Evolutionary conservation across 2,329 filamentous ascomycete genomes (phyloP), one percentile per base, ranked within the genome.

Genomic region (Fusarium albosuccineum): DNA sequence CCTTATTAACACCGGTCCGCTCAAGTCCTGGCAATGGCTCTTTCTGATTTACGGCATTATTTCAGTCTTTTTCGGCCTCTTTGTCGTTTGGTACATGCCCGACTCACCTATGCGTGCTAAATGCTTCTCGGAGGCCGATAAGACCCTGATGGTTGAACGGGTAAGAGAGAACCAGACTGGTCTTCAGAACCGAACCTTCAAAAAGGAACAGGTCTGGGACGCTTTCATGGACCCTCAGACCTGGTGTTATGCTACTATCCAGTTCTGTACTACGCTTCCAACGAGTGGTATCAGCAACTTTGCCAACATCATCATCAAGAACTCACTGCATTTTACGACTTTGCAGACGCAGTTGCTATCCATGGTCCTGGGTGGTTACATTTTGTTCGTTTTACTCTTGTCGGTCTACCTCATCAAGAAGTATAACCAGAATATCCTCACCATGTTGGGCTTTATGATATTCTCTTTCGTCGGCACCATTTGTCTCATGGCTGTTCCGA

Each of bases 311-410:
- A 91, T 94, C 72, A 92, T 93, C 78, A 86, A 83, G 53, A 82
- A 83, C 26, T 89, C 39, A 14, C 39, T 94, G 59, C 79, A 89
- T 0, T 94, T 93, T 74, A 83, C 80, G 1, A 79, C 81, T 0
- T 80, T 93, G 13, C 80, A 93, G 75, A 92, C 91, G 0, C 91
- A 93, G 77, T 81, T 94, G 2, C 80, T 94, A 16, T 86, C 90
- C 49, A 92, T 93, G 89, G 91, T 92, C 0, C 81, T 92, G 1
- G 91, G 91, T 7, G 86, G 86, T 40, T 91, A 91, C 70, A 92
- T 93, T 69, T 92, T 93, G 64, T 81, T 89, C 45, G 86, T 92
- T 8, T 81, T 93, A 4, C 80, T 93, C 30, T 81, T 81, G 1
- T 91, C 89, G 1, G 85, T 87, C 0, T 93, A 85, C 84, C 72